These are phyloP conservation scores for Lignosus rhinocerotis DNA, from an alignment of 1,284 basidiomycete species.

Conservation along the genomic window DNA sequence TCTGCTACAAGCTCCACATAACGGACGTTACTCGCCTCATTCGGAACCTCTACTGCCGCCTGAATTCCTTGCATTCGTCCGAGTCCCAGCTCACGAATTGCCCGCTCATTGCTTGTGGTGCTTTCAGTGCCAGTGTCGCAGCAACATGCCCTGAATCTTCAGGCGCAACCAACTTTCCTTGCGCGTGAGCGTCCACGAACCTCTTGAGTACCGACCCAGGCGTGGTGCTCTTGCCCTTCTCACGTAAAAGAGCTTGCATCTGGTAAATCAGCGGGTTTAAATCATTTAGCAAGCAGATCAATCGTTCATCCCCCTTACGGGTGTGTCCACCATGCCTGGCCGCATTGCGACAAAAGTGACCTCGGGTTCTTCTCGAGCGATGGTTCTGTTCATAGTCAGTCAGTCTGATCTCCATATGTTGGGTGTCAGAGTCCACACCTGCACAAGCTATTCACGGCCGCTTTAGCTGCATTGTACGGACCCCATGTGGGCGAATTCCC, in stretches of 20 bases:
- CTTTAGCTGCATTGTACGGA: conserved; percentile 80
- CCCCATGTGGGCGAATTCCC: conserved; percentile 72
- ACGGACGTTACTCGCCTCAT: conserved; percentile 6
- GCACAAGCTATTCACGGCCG: conserved; percentile 84
- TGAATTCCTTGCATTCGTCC: conserved; percentile 59
- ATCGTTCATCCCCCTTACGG: conserved; percentile 41
- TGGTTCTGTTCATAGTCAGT: conserved; percentile 52
- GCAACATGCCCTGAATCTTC: conserved; percentile 76
- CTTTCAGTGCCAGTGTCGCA: conserved; percentile 62
- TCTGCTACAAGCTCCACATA: not conserved
- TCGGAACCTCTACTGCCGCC: conserved; percentile 16
- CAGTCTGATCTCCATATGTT: not conserved
- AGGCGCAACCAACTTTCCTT: conserved; percentile 69
- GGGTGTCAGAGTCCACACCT: conserved; percentile 42
- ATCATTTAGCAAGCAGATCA: not conserved
- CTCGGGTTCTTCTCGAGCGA: conserved; percentile 78
- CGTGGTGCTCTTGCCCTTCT: conserved; percentile 51
- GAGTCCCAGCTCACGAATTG: conserved; percentile 75
- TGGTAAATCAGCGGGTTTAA: conserved; percentile 32
- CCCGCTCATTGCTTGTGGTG: conserved; percentile 63
- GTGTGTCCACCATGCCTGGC: conserved; percentile 84
- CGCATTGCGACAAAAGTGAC: conserved; percentile 77
- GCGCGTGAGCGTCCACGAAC: conserved; percentile 62
- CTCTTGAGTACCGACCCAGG: conserved; percentile 47
- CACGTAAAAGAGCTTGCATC: conserved; percentile 70